Conservation (phyloP, 371 early-diverging fungal genomes). For the Neoconidiobolus thromboides region DNA sequence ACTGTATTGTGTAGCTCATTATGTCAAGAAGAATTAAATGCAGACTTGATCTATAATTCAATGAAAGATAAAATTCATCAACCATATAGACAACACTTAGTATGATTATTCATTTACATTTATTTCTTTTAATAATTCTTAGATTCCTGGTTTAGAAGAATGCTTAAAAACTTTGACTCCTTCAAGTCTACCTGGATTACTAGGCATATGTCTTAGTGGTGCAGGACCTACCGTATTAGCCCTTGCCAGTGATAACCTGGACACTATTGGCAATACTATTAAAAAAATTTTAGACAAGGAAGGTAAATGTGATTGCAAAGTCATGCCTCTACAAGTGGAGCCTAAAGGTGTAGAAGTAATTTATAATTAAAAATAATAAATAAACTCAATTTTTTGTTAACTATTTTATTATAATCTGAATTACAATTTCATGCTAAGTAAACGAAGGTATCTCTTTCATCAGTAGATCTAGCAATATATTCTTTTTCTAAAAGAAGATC, state of each 20-base stretch:
- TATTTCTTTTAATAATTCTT: background rate
- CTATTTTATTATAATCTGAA: no score
- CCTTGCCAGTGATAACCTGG: slow-evolving; percentile 56
- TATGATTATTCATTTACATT: slow-evolving; percentile 14
- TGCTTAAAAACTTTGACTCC: slow-evolving; percentile 55
- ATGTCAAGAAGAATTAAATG: slow-evolving; percentile 37
- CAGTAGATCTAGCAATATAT: slow-evolving; percentile 78
- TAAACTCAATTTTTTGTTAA: no score
- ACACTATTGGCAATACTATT: slow-evolving; percentile 35
- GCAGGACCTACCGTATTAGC: slow-evolving; percentile 93
- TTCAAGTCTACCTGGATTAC: slow-evolving; percentile 52
- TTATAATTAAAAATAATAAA: no score
- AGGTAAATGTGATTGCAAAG: no score
- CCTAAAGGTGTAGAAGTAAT: no score
- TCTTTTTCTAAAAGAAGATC: slow-evolving; percentile 87
- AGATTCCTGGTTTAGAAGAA: slow-evolving; percentile 79
- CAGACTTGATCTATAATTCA: slow-evolving; percentile 61
- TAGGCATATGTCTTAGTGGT: slow-evolving; percentile 85
- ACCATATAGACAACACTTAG: slow-evolving; percentile 72
- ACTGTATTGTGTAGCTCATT: slow-evolving; percentile 73
- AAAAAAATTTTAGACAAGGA: no score
- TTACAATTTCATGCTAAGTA: slow-evolving; percentile 47
- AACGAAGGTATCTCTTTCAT: slow-evolving; percentile 66
- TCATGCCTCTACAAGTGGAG: no score
- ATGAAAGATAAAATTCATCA: slow-evolving; percentile 93